phyloP scores from a whole-genome alignment of 306 rosid species.

The Acacia acuminata region DNA sequence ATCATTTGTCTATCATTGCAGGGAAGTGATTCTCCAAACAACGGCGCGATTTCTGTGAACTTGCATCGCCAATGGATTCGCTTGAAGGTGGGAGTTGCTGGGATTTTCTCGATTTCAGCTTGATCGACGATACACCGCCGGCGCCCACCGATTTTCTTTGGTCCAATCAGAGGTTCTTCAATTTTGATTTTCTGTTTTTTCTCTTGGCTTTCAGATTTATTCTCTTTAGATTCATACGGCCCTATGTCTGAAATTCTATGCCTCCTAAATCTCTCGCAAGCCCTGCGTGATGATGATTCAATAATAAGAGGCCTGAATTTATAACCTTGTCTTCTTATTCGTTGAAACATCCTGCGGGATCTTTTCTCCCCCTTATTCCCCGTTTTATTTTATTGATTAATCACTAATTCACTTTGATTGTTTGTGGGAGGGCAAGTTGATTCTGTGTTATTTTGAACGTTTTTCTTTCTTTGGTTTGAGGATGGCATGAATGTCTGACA shows the following conservation, averaged over 20 bases:
- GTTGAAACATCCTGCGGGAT: background rate
- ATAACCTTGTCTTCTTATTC: background rate
- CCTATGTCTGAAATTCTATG: conserved; percentile 10
- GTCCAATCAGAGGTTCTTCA: conserved; percentile 46
- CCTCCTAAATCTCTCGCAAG: background rate
- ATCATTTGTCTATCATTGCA: background rate
- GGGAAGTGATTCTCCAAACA: background rate
- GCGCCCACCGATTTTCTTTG: conserved; percentile 55
- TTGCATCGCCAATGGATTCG: conserved; percentile 53
- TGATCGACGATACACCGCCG: conserved; percentile 46
- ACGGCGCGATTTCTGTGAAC: background rate
- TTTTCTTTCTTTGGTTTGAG: background rate
- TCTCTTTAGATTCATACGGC: background rate
- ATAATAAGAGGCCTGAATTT: background rate
- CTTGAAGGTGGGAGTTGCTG: conserved; percentile 42
- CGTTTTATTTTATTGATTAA: background rate
- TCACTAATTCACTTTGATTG: background rate
- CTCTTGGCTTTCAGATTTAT: background rate
- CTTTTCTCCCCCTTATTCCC: background rate
- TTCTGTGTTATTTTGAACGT: background rate
- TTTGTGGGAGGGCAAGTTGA: conserved; percentile 13
- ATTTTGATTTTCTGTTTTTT: background rate
- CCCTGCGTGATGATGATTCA: background rate
- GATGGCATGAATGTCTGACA: conserved; percentile 26
- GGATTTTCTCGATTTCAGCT: conserved; percentile 64